A percentile compares a stretch with the other conserved stretches of the same genome.
These are phyloP conservation scores for Talaromyces sp. DNA, from an alignment of 2,329 filamentous ascomycete species.

Conservation along the genomic window DNA sequence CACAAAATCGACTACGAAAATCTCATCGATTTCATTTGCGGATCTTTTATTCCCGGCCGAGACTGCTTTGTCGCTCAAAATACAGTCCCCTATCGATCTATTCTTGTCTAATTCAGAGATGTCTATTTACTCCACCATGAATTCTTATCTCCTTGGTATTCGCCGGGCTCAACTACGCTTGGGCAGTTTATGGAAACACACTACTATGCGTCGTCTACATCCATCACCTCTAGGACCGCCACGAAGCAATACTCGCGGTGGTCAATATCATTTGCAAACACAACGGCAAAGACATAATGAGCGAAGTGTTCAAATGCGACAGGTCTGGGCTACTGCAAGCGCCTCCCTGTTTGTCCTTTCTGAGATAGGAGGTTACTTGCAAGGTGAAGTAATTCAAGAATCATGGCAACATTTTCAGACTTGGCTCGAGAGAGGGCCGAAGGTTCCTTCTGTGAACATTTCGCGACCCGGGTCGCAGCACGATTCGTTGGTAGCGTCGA, in stretches of 20 bases:
- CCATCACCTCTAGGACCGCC: constrained; percentile 66
- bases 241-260: constrained; percentile 58
- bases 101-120: constrained; percentile 76
- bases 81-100: constrained; percentile 80
- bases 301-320: constrained; percentile 67
- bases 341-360: constrained; percentile 85
- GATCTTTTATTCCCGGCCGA: constrained; percentile 79
- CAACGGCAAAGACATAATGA: constrained; percentile 62
- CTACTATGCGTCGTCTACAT: constrained; percentile 70
- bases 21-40: constrained; percentile 57
- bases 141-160: constrained; percentile 81
- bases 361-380: constrained; percentile 82
- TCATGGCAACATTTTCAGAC: constrained; percentile 74
- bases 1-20: constrained; percentile 29
- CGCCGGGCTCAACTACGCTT: constrained; percentile 81
- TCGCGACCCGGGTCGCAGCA: constrained; percentile 38
- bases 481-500: constrained; percentile 22
- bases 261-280: constrained; percentile 57
- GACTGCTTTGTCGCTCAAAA: constrained; percentile 64
- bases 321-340: constrained; percentile 84
- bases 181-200: constrained; percentile 81
- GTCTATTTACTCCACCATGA: constrained; percentile 75
- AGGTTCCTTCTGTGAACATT: constrained; percentile 24
- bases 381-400: constrained; percentile 78
- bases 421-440: constrained; percentile 61